Conservation (phyloP, 106 monocot genomes). For the Iris macrosiphon region DNA sequence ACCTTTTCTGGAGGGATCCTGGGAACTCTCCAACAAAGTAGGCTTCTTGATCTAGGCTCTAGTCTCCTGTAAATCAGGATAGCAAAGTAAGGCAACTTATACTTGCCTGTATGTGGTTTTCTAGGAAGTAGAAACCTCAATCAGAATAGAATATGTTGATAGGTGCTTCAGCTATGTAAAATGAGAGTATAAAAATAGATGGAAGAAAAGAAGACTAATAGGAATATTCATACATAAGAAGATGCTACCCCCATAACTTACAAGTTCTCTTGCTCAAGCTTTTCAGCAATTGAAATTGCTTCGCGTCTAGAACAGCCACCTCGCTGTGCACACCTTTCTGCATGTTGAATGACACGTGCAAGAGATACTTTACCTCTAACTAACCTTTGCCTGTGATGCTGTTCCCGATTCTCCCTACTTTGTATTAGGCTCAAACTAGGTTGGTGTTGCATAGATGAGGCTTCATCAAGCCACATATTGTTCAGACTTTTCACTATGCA, state of each 20-base stretch:
- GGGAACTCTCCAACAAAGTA: constrained; percentile 30
- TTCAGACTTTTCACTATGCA: constrained; percentile 12
- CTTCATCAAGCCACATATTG: constrained; percentile 25
- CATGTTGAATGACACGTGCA: constrained; percentile 79
- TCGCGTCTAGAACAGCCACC: constrained; percentile 65
- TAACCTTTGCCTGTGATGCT: constrained; percentile 34
- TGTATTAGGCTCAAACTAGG: constrained; percentile 7
- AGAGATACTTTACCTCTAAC: constrained; percentile 71
- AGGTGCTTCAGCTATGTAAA: too few species aligned
- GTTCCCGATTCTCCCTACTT: constrained; percentile 21
- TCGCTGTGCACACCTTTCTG: constrained; percentile 42
- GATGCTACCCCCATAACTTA: too few species aligned
- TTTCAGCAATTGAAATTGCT: constrained; percentile 78
- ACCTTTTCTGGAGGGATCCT: constrained; percentile 25
- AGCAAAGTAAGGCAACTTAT: background rate
- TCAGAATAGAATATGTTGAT: too few species aligned
- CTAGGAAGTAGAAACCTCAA: too few species aligned
- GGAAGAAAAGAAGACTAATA: too few species aligned
- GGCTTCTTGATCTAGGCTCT: constrained; percentile 34
- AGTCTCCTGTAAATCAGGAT: constrained; percentile 22
- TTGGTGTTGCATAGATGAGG: constrained; percentile 23
- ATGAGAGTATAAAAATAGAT: too few species aligned
- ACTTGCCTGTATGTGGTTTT: background rate
- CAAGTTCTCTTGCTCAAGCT: constrained; percentile 90
- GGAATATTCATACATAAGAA: too few species aligned